Evolutionary conservation across 192 early-diverging fungal species (phyloP), one percentile per base, ranked within the genome.

Genomic region (Ramicandelaber brevisporus): DNA sequence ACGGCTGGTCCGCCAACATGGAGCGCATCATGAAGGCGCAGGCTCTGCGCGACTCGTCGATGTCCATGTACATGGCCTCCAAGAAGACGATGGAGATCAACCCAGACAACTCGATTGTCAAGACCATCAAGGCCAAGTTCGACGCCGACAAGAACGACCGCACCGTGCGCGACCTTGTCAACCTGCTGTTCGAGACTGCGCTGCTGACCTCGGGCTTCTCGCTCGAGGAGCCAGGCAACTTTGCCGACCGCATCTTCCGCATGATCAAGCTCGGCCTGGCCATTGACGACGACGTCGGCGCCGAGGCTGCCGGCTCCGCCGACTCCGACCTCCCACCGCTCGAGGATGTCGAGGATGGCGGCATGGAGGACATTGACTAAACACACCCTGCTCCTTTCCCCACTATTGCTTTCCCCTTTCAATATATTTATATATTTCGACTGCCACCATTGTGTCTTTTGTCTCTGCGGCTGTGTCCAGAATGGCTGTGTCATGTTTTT

Each of bases 11-110:
- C 23, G 90, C 88, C 46, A 99, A 96, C 79, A 96, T 99, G 88
- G 95, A 99, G 65, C 86, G 95, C 68, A 95, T 99, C 78, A 99
- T 99, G 95, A 93, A 88, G 68, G 85, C 95, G 31, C 95, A 99
- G 63, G 90, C 95, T 24, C 74, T 97, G 54, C 81, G 89, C 57
- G 89, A 99, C 62, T 77, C 76, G 23, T 80, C 76, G 45, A 96
- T 96, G 93, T 80, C 84, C 32, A 63, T 76, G n/a, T 99, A 96
- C 81, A 99, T 99, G 93, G 84, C 82, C 20, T 84, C 78, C 50
- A 99, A 99, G 78, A 92, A 93, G 73, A 93, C 86, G 28, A 65
- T 99, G 43, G 93, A 95, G 61, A 59, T 99, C 53, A 95, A 99
- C 78, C 76, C 93, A 39, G 54, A 65, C 36, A 78, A 99, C 70